Base-by-base conservation (phyloP, 2,329 filamentous ascomycete species). In the Apiospora saccharicola region DNA sequence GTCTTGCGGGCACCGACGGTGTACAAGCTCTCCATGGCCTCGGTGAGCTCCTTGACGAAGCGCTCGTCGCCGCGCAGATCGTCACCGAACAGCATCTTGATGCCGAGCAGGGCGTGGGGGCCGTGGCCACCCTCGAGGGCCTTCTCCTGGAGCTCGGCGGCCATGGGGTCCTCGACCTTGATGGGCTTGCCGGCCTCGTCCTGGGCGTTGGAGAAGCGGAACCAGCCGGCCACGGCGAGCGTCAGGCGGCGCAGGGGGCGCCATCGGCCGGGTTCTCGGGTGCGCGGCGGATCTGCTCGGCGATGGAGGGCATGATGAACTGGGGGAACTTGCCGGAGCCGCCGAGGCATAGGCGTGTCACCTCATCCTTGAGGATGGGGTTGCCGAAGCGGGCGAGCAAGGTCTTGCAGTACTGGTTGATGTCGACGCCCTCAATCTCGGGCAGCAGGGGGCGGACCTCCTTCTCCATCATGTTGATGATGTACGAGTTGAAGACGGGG, bases 311-410 rank as follows among this genome's bases (percentile, higher is more conserved):
- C 83, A 85, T 85, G 82, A 85, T 84, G 81, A 85, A 85, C 80
- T 85, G 86, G 0, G 86, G 86, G 51, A 88, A 84, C 84, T 88
- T 88, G 81, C 86, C 86, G 7, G 86, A 87, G 30, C 83, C 86
- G 77, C 85, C 85, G 30, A 88, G 83, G 73, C 85, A 85, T 73
- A 88, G 80, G 49, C 86, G 87, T 51, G 85, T 84, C 71, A 88
- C 81, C 80, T 88, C 86, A 73, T 88, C 86, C 85, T 84, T 87
- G 76, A 88, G 88, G 71, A 86, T 87, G 0, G 87, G 86, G 85
- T 88, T 88, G 77, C 85, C 85, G 82, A 88, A 88, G 49, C 86
- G 86, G 79, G 87, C 85, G 73, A 88, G 84, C 64, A 88, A 83
- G 0, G 86, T 88, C 73, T 83, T 80, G 82, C 85, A 87, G 80